Conservation (phyloP, 2,329 filamentous ascomycete species). For the Cryphonectria japonica region DNA sequence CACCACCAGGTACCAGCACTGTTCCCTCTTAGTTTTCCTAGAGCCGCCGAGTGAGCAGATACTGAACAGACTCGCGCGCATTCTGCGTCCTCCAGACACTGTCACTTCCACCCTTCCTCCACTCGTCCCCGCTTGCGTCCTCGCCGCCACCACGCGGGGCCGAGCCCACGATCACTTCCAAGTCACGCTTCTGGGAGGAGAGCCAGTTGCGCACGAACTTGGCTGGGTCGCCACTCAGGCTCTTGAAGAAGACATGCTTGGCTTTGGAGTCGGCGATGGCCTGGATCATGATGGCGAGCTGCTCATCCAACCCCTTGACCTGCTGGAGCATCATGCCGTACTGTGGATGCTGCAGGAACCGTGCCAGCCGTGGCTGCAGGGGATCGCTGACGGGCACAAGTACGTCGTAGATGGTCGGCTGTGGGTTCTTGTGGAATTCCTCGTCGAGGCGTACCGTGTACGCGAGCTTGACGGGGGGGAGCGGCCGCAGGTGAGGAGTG, state of each 20-base stretch:
- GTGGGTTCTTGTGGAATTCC: slow-evolving; percentile 73
- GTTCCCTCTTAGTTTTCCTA: background rate
- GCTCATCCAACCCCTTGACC: slow-evolving; percentile 78
- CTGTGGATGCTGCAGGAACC: slow-evolving; percentile 69
- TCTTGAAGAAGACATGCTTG: slow-evolving; percentile 85
- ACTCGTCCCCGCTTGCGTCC: slow-evolving; percentile 65
- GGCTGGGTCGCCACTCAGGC: slow-evolving; percentile 78
- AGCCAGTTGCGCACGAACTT: slow-evolving; percentile 87
- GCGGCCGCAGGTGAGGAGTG: slow-evolving; percentile 73
- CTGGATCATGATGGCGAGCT: slow-evolving; percentile 81
- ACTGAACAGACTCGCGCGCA: slow-evolving; percentile 65
- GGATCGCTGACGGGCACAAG: slow-evolving; percentile 85
- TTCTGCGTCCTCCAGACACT: slow-evolving; percentile 62
- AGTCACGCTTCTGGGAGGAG: slow-evolving; percentile 85
- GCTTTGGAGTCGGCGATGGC: slow-evolving; percentile 83
- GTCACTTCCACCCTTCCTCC: slow-evolving; percentile 62
- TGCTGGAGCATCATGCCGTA: slow-evolving; percentile 75
- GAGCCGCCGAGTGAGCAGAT: slow-evolving; percentile 47
- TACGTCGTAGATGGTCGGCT: slow-evolving; percentile 87
- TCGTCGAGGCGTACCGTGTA: slow-evolving; percentile 96
- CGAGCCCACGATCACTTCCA: slow-evolving; percentile 87
- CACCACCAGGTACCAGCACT: background rate
- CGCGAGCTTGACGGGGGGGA: slow-evolving; percentile 79
- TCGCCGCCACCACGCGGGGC: slow-evolving; percentile 66
- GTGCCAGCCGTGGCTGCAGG: slow-evolving; percentile 67